Evolutionary conservation across 495 filamentous ascomycete genomes (phyloP), one percentile per base, ranked within the genome.

Genomic region (Aspergillus homomorphus): DNA sequence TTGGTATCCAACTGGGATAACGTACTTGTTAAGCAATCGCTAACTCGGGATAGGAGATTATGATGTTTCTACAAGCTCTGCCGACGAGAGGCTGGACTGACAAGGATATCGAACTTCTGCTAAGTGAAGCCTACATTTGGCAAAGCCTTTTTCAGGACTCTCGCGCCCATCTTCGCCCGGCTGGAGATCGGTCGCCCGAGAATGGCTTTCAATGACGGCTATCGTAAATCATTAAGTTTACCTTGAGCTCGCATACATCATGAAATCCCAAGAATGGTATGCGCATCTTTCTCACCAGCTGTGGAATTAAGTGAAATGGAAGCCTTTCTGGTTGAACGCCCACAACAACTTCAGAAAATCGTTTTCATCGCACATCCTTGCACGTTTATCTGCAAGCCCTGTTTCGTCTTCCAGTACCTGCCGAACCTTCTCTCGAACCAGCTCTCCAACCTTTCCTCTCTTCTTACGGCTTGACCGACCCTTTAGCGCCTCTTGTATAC

Each of bases 1-100:
- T 84, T 69, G 6, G 70, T 61, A 22, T 14, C 10, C 0, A 33
- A 26, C 22, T 8, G 12, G 22, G 45, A 10, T 24, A 15, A 12
- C 15, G 45, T 9, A 5, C 18, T 16, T 2, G 23, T 38, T 16
- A 12, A 22, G 5, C 14, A 49, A 22, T 24, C 53, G 22, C 61
- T 63, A 54, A 63, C 63, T 67, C 22, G 19, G 46, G 20, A 26
- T 80, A 96, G 79, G 93, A 96, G 69, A 86, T 96, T 55, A 98
- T 98, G 94, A 98, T 98, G 93, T 98, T 98, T 66, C 78, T 98
- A 24, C 94, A 98, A 76, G 89, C 92, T 33, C 74, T 98, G 58
- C 94, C 94, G 8, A 98, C 95, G n/a, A 86, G 87, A 56, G 83
- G 87, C 24, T 98, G 94, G 94, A 96, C 91, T 14, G 95, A 96